These are phyloP conservation scores for Tulasnella sp. DNA, from an alignment of 768 basidiomycete species.

Conservation along the genomic window DNA sequence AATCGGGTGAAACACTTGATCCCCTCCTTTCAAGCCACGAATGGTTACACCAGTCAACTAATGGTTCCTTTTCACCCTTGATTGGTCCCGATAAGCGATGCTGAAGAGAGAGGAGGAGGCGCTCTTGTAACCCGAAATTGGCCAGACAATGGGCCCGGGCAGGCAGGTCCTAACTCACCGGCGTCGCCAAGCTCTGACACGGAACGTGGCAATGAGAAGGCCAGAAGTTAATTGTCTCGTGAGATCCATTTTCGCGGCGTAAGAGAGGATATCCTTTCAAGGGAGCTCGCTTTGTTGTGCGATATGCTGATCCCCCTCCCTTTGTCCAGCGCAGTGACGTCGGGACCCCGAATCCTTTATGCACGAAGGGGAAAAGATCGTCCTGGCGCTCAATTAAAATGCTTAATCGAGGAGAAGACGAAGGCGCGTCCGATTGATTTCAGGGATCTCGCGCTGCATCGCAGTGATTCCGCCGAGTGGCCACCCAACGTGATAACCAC, in stretches of 20 bases:
- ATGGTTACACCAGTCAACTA: neutral
- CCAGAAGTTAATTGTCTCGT: slow-evolving; percentile 3
- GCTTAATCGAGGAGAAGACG: neutral
- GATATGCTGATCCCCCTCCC: neutral
- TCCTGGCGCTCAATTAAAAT: neutral
- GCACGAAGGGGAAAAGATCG: neutral
- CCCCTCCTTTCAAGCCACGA: neutral
- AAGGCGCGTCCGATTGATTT: slow-evolving; percentile 1
- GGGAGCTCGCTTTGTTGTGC: slow-evolving; percentile 4
- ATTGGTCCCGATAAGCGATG: neutral
- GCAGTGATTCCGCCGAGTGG: neutral
- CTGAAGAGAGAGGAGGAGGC: neutral
- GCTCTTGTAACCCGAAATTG: neutral
- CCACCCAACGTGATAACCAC: neutral
- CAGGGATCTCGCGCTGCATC: neutral
- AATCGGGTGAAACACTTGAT: slow-evolving; percentile 5
- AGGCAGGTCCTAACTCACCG: neutral
- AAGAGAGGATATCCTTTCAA: slow-evolving; percentile 3
- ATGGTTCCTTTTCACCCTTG: neutral
- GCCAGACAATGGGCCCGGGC: neutral
- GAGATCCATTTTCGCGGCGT: slow-evolving; percentile 1
- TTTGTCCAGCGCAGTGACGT: neutral
- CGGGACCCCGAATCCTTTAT: neutral
- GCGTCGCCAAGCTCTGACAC: neutral
- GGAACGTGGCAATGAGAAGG: neutral